Conservation (phyloP, 2,329 filamentous ascomycete species). For the Bisporella sp. region DNA sequence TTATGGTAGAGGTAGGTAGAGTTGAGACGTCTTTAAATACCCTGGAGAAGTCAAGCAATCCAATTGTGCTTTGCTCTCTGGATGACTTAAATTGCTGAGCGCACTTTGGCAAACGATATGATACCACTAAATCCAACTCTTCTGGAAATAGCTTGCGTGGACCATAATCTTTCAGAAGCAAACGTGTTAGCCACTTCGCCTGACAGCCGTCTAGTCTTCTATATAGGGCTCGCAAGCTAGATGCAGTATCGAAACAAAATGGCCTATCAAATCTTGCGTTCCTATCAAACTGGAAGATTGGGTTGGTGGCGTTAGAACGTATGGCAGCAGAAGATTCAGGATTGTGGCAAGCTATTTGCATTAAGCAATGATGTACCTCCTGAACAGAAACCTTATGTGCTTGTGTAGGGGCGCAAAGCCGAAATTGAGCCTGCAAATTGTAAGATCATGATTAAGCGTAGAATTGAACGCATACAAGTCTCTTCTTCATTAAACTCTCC, state of each 20-base stretch:
- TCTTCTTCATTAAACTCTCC: slow-evolving; percentile 12
- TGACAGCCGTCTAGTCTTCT: slow-evolving; percentile 56
- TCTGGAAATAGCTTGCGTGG: slow-evolving; percentile 54
- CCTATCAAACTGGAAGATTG: too few relatives aligned
- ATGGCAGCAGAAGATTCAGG: slow-evolving; percentile 64
- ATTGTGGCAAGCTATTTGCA: slow-evolving; percentile 59
- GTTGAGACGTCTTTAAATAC: too few relatives aligned
- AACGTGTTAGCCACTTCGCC: slow-evolving; percentile 79
- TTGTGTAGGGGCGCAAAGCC: neutral
- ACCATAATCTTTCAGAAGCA: slow-evolving; percentile 71
- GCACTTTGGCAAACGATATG: neutral
- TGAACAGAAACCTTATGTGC: slow-evolving; percentile 53
- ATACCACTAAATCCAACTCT: slow-evolving; percentile 8
- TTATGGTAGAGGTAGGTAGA: too few relatives aligned
- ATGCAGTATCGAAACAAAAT: too few relatives aligned
- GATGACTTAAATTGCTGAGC: neutral
- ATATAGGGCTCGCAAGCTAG: slow-evolving; percentile 38
- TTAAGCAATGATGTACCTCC: slow-evolving; percentile 61
- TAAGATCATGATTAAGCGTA: neutral
- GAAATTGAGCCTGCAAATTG: slow-evolving; percentile 3
- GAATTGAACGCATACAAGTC: slow-evolving; percentile 12
- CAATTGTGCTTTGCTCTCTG: too few relatives aligned
- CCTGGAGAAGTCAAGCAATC: too few relatives aligned
- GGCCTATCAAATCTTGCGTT: too few relatives aligned
- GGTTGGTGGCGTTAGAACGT: slow-evolving; percentile 24